phyloP scores from a whole-genome alignment of 345 rosid species.

The Syzygium grande region DNA sequence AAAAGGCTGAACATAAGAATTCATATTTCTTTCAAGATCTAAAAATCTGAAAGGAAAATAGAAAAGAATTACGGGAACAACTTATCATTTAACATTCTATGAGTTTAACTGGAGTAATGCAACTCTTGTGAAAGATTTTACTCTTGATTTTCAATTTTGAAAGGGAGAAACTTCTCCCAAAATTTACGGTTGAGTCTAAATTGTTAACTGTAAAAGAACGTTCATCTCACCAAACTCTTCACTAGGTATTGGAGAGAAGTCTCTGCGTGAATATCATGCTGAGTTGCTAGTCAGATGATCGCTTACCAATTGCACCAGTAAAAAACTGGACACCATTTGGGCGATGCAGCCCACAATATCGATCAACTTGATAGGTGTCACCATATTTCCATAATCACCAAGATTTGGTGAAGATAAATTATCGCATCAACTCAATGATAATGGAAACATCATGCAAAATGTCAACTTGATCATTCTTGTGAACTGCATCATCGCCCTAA shows the following conservation, averaged over 20 bases:
- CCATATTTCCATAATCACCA: background rate
- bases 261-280: background rate
- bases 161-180: background rate
- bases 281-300: background rate
- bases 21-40: background rate
- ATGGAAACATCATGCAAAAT: background rate
- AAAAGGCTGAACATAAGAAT: background rate
- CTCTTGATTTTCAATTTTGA: background rate
- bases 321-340: background rate
- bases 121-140: background rate
- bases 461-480: background rate
- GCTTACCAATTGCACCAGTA: background rate
- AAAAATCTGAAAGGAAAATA: background rate
- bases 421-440: background rate
- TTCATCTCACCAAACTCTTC: background rate
- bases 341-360: background rate
- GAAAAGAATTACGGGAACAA: background rate
- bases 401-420: background rate
- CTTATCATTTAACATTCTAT: background rate
- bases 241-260: background rate
- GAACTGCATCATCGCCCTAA: background rate
- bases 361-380: background rate
- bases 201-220: background rate
- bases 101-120: background rate
- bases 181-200: background rate